These are phyloP conservation scores for Ichthyophthirius multifiliis DNA, from an alignment of 169 alveolate species.

Conservation along the genomic window DNA sequence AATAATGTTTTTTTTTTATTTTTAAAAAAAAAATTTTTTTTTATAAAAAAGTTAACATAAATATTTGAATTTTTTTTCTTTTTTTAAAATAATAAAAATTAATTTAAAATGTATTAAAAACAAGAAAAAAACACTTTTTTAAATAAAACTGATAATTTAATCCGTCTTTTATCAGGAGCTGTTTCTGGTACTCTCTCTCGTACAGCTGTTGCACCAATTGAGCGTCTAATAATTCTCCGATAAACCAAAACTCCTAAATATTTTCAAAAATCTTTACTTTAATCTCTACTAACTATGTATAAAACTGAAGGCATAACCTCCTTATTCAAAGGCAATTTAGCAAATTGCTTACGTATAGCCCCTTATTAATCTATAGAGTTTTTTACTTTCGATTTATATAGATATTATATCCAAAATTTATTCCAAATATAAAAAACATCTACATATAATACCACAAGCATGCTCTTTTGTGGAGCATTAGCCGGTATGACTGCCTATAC, in stretches of 20 bases:
- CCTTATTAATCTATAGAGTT: slow-evolving; percentile 54
- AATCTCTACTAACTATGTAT: slow-evolving; percentile 10
- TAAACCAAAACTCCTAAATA: slow-evolving; percentile 5
- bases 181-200: slow-evolving; percentile 34
- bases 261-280: neutral
- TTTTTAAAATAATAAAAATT: too few species aligned
- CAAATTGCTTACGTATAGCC: slow-evolving; percentile 46
- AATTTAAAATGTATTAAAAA: too few species aligned
- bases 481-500: slow-evolving; percentile 22
- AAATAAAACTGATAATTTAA: neutral
- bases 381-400: slow-evolving; percentile 42
- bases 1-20: too few species aligned
- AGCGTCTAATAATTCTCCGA: slow-evolving; percentile 19
- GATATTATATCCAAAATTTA: too few species aligned
- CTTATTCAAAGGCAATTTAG: slow-evolving; percentile 46
- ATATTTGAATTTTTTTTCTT: too few species aligned
- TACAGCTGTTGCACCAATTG: slow-evolving; percentile 41
- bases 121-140: too few species aligned
- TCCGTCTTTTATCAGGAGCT: slow-evolving; percentile 18
- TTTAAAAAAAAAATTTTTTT: too few species aligned
- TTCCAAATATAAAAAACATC: too few species aligned
- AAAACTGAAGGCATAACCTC: slow-evolving; percentile 50
- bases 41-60: too few species aligned
- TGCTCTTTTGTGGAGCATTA: slow-evolving; percentile 15
- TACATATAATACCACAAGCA: too few species aligned